These are phyloP conservation scores for Rutstroemia sp. DNA, from an alignment of 2,329 filamentous ascomycete species.

Conservation along the genomic window DNA sequence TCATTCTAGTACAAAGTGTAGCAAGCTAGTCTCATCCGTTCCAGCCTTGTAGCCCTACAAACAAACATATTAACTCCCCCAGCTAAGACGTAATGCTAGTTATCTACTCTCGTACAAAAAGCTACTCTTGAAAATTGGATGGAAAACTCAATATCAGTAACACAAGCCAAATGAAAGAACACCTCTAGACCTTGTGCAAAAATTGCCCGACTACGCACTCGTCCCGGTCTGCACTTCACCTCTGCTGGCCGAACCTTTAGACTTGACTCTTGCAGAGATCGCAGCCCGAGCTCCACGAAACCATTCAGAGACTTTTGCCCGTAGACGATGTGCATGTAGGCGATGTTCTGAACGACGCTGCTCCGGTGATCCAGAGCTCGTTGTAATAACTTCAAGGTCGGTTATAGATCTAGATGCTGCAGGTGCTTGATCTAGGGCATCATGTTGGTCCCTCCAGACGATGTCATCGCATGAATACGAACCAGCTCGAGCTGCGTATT, in stretches of 20 bases:
- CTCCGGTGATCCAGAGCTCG: constrained; percentile 11
- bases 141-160: neutral
- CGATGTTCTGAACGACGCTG: constrained; percentile 12
- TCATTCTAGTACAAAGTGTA: neutral
- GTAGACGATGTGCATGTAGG: constrained; percentile 18
- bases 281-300: constrained; percentile 22
- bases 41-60: neutral
- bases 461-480: constrained; percentile 26
- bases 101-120: neutral
- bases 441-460: constrained; percentile 18
- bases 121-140: neutral
- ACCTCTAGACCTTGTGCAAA: neutral
- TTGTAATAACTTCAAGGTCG: constrained; percentile 16
- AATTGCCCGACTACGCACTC: neutral
- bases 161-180: neutral
- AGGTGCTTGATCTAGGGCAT: constrained; percentile 7
- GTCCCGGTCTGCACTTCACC: neutral
- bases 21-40: neutral
- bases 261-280: constrained; percentile 20
- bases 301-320: constrained; percentile 23
- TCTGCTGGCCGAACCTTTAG: constrained; percentile 9
- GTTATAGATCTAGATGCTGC: constrained; percentile 15
- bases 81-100: neutral
- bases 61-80: neutral
- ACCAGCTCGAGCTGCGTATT: constrained; percentile 19